Evolutionary conservation across 2,329 filamentous ascomycete species (phyloP).

Genomic region (Ceratocystiopsis sp.): DNA sequence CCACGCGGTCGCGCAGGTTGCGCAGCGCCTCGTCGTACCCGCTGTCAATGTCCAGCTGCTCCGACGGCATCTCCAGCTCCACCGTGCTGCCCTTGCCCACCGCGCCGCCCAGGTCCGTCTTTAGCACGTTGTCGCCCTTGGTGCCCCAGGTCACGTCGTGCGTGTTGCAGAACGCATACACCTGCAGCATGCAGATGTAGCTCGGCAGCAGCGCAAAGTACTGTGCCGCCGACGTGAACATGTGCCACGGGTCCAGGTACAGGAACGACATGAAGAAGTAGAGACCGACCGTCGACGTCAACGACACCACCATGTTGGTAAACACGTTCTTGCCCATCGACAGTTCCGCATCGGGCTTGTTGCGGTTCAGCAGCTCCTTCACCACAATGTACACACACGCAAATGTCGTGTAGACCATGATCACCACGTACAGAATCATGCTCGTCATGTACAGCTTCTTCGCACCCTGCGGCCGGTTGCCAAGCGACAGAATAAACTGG

Average conservation of each 20-base stretch:
- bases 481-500: slow-evolving; percentile 92
- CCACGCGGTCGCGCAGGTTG: slow-evolving; percentile 83
- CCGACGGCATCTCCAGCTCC: slow-evolving; percentile 91
- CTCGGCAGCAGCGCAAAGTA: slow-evolving; percentile 85
- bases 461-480: slow-evolving; percentile 88
- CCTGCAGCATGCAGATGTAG: slow-evolving; percentile 94
- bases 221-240: slow-evolving; percentile 81
- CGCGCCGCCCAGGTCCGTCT: slow-evolving; percentile 81
- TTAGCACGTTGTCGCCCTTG: slow-evolving; percentile 91
- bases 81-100: slow-evolving; percentile 59
- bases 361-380: slow-evolving; percentile 47
- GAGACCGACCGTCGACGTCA: slow-evolving; percentile 74
- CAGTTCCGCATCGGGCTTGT: slow-evolving; percentile 12
- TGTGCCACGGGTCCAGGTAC: slow-evolving; percentile 97
- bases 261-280: slow-evolving; percentile 95
- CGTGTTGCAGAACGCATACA: slow-evolving; percentile 97
- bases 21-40: slow-evolving; percentile 94
- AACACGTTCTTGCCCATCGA: slow-evolving; percentile 71
- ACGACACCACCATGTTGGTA: slow-evolving; percentile 83
- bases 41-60: slow-evolving; percentile 94
- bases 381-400: slow-evolving; percentile 78
- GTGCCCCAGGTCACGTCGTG: slow-evolving; percentile 84
- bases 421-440: slow-evolving; percentile 79
- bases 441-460: slow-evolving; percentile 76
- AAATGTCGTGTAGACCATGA: slow-evolving; percentile 94